Conservation (phyloP, 495 filamentous ascomycete species). For the Sordaria brevicollis region DNA sequence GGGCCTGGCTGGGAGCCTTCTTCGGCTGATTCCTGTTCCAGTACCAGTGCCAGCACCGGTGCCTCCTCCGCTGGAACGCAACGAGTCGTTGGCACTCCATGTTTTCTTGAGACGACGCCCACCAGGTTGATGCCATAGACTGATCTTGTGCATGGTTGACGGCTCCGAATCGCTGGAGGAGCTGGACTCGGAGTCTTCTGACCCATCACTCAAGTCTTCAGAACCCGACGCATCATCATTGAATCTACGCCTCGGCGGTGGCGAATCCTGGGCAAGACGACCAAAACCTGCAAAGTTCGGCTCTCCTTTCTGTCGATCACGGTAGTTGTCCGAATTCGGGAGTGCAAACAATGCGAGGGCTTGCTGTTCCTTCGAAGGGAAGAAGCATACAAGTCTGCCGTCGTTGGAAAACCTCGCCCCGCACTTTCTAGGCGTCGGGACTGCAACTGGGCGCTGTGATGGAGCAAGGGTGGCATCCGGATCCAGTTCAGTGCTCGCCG, state of each 20-base stretch:
- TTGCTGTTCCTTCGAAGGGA: slow-evolving; percentile 70
- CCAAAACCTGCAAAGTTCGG: slow-evolving; percentile 83
- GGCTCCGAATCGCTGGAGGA: slow-evolving; percentile 62
- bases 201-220: slow-evolving; percentile 35
- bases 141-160: slow-evolving; percentile 45
- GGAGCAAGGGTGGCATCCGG: slow-evolving; percentile 36
- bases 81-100: slow-evolving; percentile 35
- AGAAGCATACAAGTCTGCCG: slow-evolving; percentile 77
- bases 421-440: slow-evolving; percentile 64
- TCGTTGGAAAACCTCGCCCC: slow-evolving; percentile 69
- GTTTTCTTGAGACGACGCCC: slow-evolving; percentile 32
- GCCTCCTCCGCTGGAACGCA: slow-evolving; percentile 40
- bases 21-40: slow-evolving; percentile 38
- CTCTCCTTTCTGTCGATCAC: slow-evolving; percentile 51
- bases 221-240: slow-evolving; percentile 44
- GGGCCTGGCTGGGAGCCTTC: slow-evolving; percentile 27
- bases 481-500: slow-evolving; percentile 39
- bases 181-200: slow-evolving; percentile 56
- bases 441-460: slow-evolving; percentile 61
- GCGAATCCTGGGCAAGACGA: slow-evolving; percentile 47
- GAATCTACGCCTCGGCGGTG: slow-evolving; percentile 35
- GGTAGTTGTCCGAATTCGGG: slow-evolving; percentile 48
- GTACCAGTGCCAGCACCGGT: slow-evolving; percentile 43
- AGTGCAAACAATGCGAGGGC: slow-evolving; percentile 50
- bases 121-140: slow-evolving; percentile 33